Conservation (phyloP, 2,329 filamentous ascomycete species). For the Aspergillus fumigatus region DNA sequence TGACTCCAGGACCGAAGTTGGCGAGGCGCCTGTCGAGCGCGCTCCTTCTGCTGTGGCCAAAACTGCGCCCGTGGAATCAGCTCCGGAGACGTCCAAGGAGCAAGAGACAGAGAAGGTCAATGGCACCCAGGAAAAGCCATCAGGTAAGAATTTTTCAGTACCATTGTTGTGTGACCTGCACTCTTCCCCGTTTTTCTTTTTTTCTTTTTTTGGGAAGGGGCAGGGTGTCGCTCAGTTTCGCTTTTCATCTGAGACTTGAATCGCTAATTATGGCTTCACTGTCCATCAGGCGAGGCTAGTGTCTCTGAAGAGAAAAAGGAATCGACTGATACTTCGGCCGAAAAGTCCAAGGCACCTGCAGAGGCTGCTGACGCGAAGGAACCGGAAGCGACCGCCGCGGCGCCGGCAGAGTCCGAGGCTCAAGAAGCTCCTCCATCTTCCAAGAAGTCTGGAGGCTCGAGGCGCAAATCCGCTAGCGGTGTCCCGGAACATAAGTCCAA, state of each 20-base stretch:
- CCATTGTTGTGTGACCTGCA: not conserved
- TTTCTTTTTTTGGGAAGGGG: not conserved
- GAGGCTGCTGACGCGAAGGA: constrained; percentile 23
- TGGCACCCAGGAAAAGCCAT: constrained; percentile 25
- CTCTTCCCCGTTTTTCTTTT: not conserved
- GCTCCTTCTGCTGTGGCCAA: constrained; percentile 24
- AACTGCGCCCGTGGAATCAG: constrained; percentile 14
- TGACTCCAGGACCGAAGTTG: constrained; percentile 27
- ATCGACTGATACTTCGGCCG: constrained; percentile 21
- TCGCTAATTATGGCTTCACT: constrained; percentile 8
- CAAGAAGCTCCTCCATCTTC: constrained; percentile 48
- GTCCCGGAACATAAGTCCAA: constrained; percentile 66
- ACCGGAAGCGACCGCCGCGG: constrained; percentile 16
- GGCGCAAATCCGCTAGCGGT: constrained; percentile 68
- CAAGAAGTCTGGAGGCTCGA: constrained; percentile 46
- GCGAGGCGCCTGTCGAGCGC: constrained; percentile 30
- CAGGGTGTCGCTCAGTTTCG: constrained; percentile 3
- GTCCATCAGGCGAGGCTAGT: constrained; percentile 15
- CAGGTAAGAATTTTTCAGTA: constrained; percentile 22
- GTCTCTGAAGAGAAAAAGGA: constrained; percentile 26
- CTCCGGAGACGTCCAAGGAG: constrained; percentile 18
- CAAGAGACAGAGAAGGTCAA: constrained; percentile 21
- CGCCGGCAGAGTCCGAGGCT: constrained; percentile 24
- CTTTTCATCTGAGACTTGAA: not conserved
- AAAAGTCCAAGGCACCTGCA: constrained; percentile 22